Evolutionary conservation across 495 filamentous ascomycete genomes (phyloP).

Genomic region (Xylaria nigripes): DNA sequence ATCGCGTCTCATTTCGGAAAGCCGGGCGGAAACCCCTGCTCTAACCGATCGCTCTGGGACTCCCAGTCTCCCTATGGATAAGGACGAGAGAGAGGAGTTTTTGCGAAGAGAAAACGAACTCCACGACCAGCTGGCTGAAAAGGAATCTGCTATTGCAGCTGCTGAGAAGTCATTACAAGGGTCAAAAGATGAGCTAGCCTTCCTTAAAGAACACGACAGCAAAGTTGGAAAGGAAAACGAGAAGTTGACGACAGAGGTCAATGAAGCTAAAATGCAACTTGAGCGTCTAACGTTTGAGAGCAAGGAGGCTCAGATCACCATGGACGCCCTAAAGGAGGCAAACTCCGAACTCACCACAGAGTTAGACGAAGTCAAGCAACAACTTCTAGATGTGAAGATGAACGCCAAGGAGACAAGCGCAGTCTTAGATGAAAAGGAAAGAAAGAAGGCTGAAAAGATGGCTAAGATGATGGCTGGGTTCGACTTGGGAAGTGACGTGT

Average conservation of each 20-base stretch:
- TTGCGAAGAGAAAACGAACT: conserved; percentile 91
- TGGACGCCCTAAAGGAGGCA: conserved; percentile 94
- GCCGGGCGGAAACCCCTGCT: conserved; percentile 62
- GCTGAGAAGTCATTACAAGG: conserved; percentile 72
- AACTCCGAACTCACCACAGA: conserved; percentile 87
- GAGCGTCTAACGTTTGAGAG: conserved; percentile 92
- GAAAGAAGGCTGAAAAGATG: conserved; percentile 97
- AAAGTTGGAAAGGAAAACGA: conserved; percentile 83
- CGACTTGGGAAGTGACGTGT: conserved; percentile 79
- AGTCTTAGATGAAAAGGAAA: conserved; percentile 89
- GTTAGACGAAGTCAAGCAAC: conserved; percentile 92
- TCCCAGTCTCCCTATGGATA: conserved; percentile 79
- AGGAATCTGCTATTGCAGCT: conserved; percentile 69
- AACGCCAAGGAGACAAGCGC: conserved; percentile 85
- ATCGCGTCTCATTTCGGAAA: conserved; percentile 70
- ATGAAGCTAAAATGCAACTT: conserved; percentile 89
- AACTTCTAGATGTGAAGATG: conserved; percentile 92
- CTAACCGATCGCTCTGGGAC: conserved; percentile 71
- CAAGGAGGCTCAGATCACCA: conserved; percentile 93
- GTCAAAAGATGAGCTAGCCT: conserved; percentile 71
- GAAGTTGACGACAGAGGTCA: conserved; percentile 69
- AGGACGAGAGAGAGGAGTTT: conserved; percentile 96
- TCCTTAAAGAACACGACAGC: conserved; percentile 72
- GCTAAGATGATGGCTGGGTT: conserved; percentile 99
- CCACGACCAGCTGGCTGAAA: conserved; percentile 91